phyloP scores from a whole-genome alignment of 495 filamentous ascomycete species.

The Aspergillus asperescens region DNA sequence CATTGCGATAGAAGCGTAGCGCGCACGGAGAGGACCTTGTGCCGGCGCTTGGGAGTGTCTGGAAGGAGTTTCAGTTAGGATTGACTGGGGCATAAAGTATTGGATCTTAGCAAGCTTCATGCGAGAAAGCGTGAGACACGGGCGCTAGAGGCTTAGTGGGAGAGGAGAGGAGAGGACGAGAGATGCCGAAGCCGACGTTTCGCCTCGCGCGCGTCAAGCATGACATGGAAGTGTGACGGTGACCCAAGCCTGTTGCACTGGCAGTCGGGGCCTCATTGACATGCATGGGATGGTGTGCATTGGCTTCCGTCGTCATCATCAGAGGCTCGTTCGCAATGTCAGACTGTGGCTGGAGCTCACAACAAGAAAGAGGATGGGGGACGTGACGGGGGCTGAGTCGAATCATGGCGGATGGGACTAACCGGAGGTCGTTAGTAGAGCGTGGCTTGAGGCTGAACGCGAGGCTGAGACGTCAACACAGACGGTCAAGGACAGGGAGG shows the following conservation, averaged over 20 bases:
- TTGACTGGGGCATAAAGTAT: neutral
- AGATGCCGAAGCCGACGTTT: neutral
- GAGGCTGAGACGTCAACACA: neutral
- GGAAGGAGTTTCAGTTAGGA: neutral
- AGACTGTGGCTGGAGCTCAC: slow-evolving; percentile 4
- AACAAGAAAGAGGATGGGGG: neutral
- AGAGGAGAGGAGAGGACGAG: neutral
- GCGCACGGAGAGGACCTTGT: too few species aligned
- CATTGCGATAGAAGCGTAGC: too few species aligned
- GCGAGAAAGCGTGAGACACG: neutral
- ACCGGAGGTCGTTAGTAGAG: neutral
- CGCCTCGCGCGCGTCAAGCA: slow-evolving; percentile 1
- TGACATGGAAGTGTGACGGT: too few species aligned
- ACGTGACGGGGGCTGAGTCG: slow-evolving; percentile 3
- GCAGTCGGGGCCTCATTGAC: neutral
- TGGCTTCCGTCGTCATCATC: neutral
- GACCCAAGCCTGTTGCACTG: neutral
- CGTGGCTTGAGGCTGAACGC: slow-evolving; percentile 2
- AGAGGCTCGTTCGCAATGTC: neutral
- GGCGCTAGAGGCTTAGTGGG: slow-evolving; percentile 1
- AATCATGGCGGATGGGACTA: too few species aligned
- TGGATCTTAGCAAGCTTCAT: neutral
- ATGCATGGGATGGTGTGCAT: neutral
- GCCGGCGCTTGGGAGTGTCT: too few species aligned
- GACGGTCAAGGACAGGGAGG: neutral